Evolutionary conservation across 2,329 filamentous ascomycete genomes (phyloP), one percentile per base, ranked within the genome.

Genomic region (Penicillium sp.): DNA sequence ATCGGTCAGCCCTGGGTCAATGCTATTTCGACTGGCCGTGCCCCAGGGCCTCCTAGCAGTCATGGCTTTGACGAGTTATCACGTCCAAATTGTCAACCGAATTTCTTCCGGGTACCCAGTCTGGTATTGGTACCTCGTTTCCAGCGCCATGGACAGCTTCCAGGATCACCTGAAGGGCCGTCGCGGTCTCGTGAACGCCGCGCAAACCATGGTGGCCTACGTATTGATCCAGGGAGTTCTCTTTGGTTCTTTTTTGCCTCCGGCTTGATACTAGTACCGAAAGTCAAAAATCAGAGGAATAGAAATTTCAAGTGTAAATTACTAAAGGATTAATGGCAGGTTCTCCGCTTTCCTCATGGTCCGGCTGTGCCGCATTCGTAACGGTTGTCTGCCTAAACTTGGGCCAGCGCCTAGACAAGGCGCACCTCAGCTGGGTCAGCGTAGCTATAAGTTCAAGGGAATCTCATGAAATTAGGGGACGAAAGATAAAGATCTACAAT

Each of bases 41-140:
- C 82, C 84, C 4, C 93, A 99, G 70, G 71, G 88, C 1, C 52
- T 92, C 3, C 77, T 99, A 16, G 86, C 87, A 1, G 55, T 83
- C 2, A 71, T 93, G 53, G 89, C 90, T 18, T 72, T 92, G 18
- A 90, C 86, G 12, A 90, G 78, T 57, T 95, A 95, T 67, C 94
- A 99, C 68, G 88, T 96, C 24, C 94, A 99, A 72, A 95, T 99
- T 61, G 87, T 97, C 64, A 95, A 88, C 42, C 84, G 94, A 23
- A 81, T 99, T 15, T 87, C 90, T 1, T 96, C 92, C 0, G 93
- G 86, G 0, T 96, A 93, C 70, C 89, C 91, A 1, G 73, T 94
- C 16, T 96, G 91, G 90, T 94, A 96, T 68, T 86, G 88, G 79
- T 90, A 87, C 79, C 69, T 95, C 36, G 89, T 88, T 0, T 74